Percentiles rank a stretch among this genome's conserved stretches.
Evolutionary conservation across 352 stramenopile genomes (phyloP).

Genomic region (Proteromonas lacertae): DNA sequence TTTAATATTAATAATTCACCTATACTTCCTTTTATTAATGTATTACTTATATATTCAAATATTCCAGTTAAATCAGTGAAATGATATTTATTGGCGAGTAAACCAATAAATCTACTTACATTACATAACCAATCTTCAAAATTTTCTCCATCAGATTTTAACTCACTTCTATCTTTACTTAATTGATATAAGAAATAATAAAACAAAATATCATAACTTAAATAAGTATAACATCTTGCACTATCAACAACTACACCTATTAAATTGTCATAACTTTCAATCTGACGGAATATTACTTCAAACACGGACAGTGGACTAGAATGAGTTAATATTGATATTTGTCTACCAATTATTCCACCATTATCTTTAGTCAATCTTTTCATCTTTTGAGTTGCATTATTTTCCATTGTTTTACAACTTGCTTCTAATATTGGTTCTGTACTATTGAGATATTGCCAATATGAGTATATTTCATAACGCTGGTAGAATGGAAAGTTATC

Average conservation of each 20-base stretch:
- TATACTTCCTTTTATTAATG: no score
- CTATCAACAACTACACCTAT: conserved; percentile 41
- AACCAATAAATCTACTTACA: no score
- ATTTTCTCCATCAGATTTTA: conserved; percentile 2
- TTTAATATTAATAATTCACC: no score
- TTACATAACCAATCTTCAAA: no score
- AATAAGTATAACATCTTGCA: conserved; percentile 35
- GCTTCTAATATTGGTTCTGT: conserved; percentile 6
- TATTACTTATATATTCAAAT: no score
- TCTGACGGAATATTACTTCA: conserved; percentile 37
- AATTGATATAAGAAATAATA: conserved; percentile 35
- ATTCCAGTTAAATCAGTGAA: no score
- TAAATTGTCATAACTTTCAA: conserved; percentile 47
- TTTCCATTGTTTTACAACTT: no score
- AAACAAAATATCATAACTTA: conserved; percentile 36
- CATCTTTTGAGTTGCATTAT: background rate
- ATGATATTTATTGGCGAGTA: no score
- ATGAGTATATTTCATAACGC: conserved; percentile 1
- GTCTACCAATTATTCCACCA: background rate
- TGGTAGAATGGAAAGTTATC: background rate
- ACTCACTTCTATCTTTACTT: conserved; percentile 6
- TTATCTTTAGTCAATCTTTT: conserved; percentile 10
- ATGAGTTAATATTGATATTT: conserved; percentile 15
- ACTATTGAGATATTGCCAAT: conserved; percentile 8
- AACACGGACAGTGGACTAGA: conserved; percentile 39